Conservation (phyloP, 108 stramenopile species). For the Pseudonitzschia pungens region DNA sequence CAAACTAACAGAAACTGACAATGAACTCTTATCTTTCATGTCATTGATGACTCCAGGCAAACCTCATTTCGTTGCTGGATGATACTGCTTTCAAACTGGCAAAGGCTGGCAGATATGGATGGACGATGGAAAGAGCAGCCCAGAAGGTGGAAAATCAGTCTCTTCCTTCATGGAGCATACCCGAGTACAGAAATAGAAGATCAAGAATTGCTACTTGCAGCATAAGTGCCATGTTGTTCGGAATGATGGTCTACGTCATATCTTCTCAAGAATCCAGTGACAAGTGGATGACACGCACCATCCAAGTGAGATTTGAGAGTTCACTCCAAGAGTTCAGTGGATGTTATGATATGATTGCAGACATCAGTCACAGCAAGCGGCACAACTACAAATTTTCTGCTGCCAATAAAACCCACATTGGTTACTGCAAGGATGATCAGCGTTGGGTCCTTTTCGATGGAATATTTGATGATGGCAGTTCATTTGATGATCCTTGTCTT, state of each 20-base stretch:
- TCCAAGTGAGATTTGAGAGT: background rate
- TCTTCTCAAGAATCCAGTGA: background rate
- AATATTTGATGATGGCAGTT: no score
- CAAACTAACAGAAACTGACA: no score
- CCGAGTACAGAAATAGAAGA: background rate
- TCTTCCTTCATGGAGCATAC: constrained; percentile 2
- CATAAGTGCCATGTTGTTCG: background rate
- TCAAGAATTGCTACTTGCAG: background rate
- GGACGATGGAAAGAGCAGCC: background rate
- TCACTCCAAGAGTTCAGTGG: background rate
- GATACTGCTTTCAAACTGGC: background rate
- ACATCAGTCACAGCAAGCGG: background rate
- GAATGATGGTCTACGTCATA: background rate
- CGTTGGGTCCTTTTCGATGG: background rate
- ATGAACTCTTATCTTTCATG: background rate
- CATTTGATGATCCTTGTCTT: background rate
- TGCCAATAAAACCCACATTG: background rate
- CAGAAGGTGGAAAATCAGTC: constrained; percentile 4
- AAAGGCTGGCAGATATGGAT: background rate
- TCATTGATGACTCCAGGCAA: background rate
- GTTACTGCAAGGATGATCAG: background rate
- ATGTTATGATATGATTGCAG: background rate
- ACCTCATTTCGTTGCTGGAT: background rate
- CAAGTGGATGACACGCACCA: background rate
- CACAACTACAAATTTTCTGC: background rate